Evolutionary conservation across 1,139 yeast genomes (phyloP), one percentile per base, ranked within the genome.

Genomic region (Wickerhamomyces sp.): DNA sequence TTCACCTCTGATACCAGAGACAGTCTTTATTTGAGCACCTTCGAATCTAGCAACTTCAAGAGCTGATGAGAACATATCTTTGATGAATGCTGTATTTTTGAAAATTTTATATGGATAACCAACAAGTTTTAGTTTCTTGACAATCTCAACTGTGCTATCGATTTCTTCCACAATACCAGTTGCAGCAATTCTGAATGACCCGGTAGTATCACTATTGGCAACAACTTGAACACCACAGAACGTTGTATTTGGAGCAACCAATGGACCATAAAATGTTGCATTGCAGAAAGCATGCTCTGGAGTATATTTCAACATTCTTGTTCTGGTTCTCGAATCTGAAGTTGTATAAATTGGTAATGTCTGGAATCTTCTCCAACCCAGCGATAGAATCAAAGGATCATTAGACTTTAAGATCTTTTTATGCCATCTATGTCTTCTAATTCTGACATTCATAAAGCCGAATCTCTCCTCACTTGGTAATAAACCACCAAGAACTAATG

Each of bases 361-460:
- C 65, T 94, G 99, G 69, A 94, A 94, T 63, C 99, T 76, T 68
- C 99, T 79, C 99, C 98, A 94, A 27, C 99, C 99, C 36, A 94
- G 68, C 0, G 97, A 90, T 38, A 94, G 63, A 47, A 94, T 88
- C 50, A 94, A 72, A 1, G 99, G 98, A 67, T 94, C 99, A 59
- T 88, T 95, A 9, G 97, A 80, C 64, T 94, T 94, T 54, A 94
- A 72, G 41, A 94, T 88, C 71, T 89, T 89, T 60, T 90, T 92
- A 65, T 92, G 97, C 99, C 99, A 94, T 70, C 98, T 81, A 61
- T 94, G 99, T 63, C 97, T 81, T 76, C 96, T 88, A 49, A 94
- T 79, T 67, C 97, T 81, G 39, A 88, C 96, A 59, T 87, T 92
- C 70, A 89, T 74, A 53, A 86, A 83, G 13, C 98, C 99, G 59